Conservation (phyloP, 1,284 basidiomycete species). For the Rhodotorula glutinis region DNA sequence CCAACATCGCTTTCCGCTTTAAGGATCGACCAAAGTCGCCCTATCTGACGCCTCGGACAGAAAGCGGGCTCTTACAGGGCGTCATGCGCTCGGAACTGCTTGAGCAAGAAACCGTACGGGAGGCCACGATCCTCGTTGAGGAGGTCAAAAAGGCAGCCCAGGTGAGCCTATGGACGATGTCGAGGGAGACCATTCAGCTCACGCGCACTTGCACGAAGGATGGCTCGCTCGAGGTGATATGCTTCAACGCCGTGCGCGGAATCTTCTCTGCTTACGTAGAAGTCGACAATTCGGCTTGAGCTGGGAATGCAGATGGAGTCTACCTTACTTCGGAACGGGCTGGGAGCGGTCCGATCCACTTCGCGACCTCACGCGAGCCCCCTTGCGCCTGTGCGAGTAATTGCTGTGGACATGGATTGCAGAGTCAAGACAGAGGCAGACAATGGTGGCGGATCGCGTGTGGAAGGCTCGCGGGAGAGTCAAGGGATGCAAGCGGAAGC, state of each 20-base stretch:
- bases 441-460: no score
- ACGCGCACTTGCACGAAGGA: neutral
- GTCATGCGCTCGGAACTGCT: slow-evolving; percentile 25
- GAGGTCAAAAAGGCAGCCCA: slow-evolving; percentile 1
- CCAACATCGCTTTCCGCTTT: slow-evolving; percentile 32
- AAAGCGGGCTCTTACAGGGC: slow-evolving; percentile 20
- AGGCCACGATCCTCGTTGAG: slow-evolving; percentile 11
- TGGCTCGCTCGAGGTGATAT: slow-evolving; percentile 17
- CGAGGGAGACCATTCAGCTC: neutral
- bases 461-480: neutral
- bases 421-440: no score
- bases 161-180: slow-evolving; percentile 4
- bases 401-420: no score
- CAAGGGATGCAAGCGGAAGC: neutral
- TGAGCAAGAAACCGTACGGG: slow-evolving; percentile 14
- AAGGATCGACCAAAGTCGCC: neutral
- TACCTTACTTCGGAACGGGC: no score
- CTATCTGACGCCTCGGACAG: slow-evolving; percentile 2
- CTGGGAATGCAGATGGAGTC: no score
- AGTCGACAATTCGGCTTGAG: neutral
- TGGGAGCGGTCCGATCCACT: no score
- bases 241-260: slow-evolving; percentile 36
- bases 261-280: slow-evolving; percentile 13
- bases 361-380: no score
- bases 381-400: no score